phyloP scores from a whole-genome alignment of 2,329 filamentous ascomycete genomes.

The Monosporascus sp. region DNA sequence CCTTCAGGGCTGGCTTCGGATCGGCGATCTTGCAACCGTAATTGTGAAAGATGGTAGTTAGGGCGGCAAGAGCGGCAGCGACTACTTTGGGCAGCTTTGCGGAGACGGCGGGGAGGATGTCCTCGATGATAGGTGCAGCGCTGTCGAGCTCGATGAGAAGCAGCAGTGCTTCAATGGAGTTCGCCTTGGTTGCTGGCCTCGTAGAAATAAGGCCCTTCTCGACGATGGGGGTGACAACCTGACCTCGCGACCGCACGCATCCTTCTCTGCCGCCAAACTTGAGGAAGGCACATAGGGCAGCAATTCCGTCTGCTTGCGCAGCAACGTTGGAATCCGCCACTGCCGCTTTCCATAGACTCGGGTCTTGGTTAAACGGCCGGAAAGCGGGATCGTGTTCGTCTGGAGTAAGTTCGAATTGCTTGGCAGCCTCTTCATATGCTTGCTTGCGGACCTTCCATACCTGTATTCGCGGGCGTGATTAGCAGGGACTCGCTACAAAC shows the following conservation, averaged over 20 bases:
- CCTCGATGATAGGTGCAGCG: slow-evolving; percentile 80
- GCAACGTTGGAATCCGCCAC: slow-evolving; percentile 95
- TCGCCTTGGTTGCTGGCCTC: slow-evolving; percentile 82
- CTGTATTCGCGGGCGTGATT: slow-evolving; percentile 33
- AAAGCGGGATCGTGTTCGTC: slow-evolving; percentile 85
- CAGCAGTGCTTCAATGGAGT: slow-evolving; percentile 78
- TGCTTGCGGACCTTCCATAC: slow-evolving; percentile 96
- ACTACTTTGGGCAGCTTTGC: slow-evolving; percentile 37
- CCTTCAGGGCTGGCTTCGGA: slow-evolving; percentile 85
- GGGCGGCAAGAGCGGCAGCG: slow-evolving; percentile 42
- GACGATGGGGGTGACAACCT: slow-evolving; percentile 72
- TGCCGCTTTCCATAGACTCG: slow-evolving; percentile 84
- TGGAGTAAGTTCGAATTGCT: slow-evolving; percentile 78
- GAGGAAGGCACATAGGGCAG: slow-evolving; percentile 83
- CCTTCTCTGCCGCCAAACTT: slow-evolving; percentile 83
- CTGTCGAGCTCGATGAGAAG: slow-evolving; percentile 88
- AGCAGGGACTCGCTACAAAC: slow-evolving; percentile 1
- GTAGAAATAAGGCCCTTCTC: slow-evolving; percentile 91
- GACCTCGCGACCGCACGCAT: slow-evolving; percentile 69
- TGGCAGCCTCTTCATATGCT: slow-evolving; percentile 88
- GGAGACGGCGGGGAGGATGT: slow-evolving; percentile 58
- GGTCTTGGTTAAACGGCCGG: slow-evolving; percentile 79
- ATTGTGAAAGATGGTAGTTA: slow-evolving; percentile 84
- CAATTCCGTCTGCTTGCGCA: slow-evolving; percentile 88
- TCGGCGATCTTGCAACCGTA: slow-evolving; percentile 94